Conservation (phyloP, 202 grass and related monocot genomes). For the Musa balbisiana region DNA sequence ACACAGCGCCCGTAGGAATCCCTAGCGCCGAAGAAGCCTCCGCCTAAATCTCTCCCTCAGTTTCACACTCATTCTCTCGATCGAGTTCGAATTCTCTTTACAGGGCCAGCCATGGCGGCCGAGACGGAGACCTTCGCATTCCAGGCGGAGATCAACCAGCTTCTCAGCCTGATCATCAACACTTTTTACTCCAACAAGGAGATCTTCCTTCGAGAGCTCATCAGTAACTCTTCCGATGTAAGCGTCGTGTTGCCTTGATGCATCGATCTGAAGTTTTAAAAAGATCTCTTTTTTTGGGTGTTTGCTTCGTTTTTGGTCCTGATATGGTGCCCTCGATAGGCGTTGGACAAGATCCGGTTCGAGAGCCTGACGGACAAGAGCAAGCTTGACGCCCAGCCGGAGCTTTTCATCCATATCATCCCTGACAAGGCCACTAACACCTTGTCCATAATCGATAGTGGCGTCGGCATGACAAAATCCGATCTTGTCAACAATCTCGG, state of each 20-base stretch:
- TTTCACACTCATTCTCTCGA: not conserved
- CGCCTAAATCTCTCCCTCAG: no score
- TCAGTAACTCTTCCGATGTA: constrained; percentile 97
- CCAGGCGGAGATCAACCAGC: constrained; percentile 99
- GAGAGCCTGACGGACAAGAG: constrained; percentile 93
- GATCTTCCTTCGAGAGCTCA: constrained; percentile 96
- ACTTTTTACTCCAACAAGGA: constrained; percentile 99
- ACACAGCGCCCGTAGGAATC: not conserved
- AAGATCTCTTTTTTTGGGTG: not conserved
- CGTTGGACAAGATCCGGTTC: constrained; percentile 95
- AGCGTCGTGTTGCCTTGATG: constrained; percentile 1
- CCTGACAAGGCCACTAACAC: constrained; percentile 89
- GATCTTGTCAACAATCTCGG: constrained; percentile 97
- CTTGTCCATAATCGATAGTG: constrained; percentile 63
- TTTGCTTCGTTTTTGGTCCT: not conserved
- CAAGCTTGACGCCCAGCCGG: constrained; percentile 95
- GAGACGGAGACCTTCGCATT: constrained; percentile 97
- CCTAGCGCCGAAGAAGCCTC: constrained; percentile 16
- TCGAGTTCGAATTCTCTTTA: no score
- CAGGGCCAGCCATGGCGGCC: constrained; percentile 41
- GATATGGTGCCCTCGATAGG: constrained; percentile 35
- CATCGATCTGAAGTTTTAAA: not conserved
- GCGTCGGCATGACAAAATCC: constrained; percentile 93
- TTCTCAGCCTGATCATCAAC: constrained; percentile 97
- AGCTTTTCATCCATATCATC: constrained; percentile 90